Conservation (phyloP, 2,329 filamentous ascomycete genomes). For the Ramularia collo-cygni region DNA sequence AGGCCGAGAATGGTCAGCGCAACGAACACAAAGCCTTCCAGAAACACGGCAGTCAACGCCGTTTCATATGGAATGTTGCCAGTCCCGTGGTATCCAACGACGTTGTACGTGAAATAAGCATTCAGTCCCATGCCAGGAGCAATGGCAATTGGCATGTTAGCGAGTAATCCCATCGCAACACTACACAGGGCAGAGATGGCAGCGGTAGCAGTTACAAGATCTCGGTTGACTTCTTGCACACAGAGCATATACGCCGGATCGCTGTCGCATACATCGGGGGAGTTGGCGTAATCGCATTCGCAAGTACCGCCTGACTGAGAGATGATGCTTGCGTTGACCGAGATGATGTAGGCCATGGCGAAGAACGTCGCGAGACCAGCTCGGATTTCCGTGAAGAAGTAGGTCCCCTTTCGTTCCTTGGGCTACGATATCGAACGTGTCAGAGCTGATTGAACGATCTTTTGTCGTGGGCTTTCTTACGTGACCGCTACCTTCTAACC, state of each 20-base stretch:
- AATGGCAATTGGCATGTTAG: constrained; percentile 70
- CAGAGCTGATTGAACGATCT: not conserved
- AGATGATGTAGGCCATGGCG: constrained; percentile 73
- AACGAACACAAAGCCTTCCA: constrained; percentile 82
- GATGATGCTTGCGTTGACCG: constrained; percentile 58
- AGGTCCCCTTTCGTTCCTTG: constrained; percentile 64
- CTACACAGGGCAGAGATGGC: constrained; percentile 71
- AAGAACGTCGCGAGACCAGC: constrained; percentile 67
- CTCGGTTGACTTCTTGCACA: constrained; percentile 57
- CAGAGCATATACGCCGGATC: constrained; percentile 60
- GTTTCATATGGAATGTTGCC: constrained; percentile 67
- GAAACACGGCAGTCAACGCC: constrained; percentile 78
- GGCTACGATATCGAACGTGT: constrained; percentile 40
- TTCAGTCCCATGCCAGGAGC: constrained; percentile 77
- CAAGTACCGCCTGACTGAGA: constrained; percentile 69
- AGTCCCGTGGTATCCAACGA: constrained; percentile 69
- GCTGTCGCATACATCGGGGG: constrained; percentile 43
- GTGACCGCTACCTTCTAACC: constrained; percentile 75
- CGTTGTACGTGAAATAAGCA: constrained; percentile 77
- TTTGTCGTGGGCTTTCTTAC: constrained; percentile 37
- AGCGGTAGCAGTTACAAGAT: constrained; percentile 77
- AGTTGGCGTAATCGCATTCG: constrained; percentile 51
- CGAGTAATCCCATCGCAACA: constrained; percentile 78
- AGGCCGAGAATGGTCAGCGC: constrained; percentile 71
- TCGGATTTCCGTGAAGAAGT: constrained; percentile 77